phyloP scores from a whole-genome alignment of 2,329 filamentous ascomycete species.

The Fusarium stilboides region DNA sequence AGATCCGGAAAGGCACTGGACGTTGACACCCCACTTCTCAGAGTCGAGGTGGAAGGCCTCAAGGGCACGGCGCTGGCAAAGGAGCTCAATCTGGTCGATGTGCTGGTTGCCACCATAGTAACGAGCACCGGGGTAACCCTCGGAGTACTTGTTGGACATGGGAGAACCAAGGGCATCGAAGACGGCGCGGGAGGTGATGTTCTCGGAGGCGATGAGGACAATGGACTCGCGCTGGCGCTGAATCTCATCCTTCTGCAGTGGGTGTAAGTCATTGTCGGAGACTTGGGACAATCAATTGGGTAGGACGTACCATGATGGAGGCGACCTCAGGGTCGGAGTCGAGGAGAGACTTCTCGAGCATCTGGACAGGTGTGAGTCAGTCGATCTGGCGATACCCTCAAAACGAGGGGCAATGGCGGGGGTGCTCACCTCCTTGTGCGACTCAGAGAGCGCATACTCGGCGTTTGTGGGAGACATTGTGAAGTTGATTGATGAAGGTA shows the following conservation, averaged over 20 bases:
- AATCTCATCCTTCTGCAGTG: slow-evolving; percentile 84
- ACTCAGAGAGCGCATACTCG: slow-evolving; percentile 67
- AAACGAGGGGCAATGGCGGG: slow-evolving; percentile 45
- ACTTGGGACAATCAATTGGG: slow-evolving; percentile 11
- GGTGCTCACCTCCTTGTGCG: slow-evolving; percentile 68
- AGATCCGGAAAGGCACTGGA: slow-evolving; percentile 92
- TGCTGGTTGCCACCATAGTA: slow-evolving; percentile 99
- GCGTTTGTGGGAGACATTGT: slow-evolving; percentile 61
- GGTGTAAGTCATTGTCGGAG: slow-evolving; percentile 50
- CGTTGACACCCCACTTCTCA: slow-evolving; percentile 98
- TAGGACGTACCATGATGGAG: slow-evolving; percentile 86
- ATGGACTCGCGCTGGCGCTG: slow-evolving; percentile 98
- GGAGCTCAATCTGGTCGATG: slow-evolving; percentile 95
- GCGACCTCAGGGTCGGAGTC: slow-evolving; percentile 95
- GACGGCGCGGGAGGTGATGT: slow-evolving; percentile 98
- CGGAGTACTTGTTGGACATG: slow-evolving; percentile 99
- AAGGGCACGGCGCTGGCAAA: slow-evolving; percentile 95
- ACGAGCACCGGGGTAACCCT: slow-evolving; percentile 96
- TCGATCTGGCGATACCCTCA: slow-evolving; percentile 15
- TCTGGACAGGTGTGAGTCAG: slow-evolving; percentile 64
- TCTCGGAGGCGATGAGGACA: slow-evolving; percentile 98
- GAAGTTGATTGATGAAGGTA: slow-evolving; percentile 37
- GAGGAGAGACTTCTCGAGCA: slow-evolving; percentile 95
- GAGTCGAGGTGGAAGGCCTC: slow-evolving; percentile 89
- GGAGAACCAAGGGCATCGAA: slow-evolving; percentile 96